Percentiles rank a stretch among this genome's conserved stretches.
Evolutionary conservation across 2,329 filamentous ascomycete species (phyloP).

Genomic region (Epichloe gansuensis): DNA sequence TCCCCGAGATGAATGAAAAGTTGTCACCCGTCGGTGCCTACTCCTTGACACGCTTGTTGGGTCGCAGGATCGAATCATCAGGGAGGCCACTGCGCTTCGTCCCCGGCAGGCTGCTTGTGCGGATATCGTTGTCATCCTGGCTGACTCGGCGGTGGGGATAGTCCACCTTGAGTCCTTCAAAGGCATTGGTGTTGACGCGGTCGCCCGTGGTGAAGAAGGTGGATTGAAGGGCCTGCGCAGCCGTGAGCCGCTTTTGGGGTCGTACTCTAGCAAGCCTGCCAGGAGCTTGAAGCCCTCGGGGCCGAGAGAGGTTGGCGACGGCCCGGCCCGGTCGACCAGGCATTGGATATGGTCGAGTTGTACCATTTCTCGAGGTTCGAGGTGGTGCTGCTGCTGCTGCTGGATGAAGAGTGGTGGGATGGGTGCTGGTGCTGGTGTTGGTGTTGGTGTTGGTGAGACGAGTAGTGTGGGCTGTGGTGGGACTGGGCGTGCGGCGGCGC

Average conservation of each 20-base stretch:
- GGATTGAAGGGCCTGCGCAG: constrained; percentile 78
- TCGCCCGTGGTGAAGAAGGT: constrained; percentile 74
- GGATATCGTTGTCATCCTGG: constrained; percentile 90
- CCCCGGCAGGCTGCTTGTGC: constrained; percentile 77
- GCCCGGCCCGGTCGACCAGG: constrained; percentile 20
- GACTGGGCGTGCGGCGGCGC: constrained; percentile 32
- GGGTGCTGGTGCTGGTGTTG: constrained; percentile 17
- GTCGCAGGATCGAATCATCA: constrained; percentile 61
- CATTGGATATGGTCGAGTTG: constrained; percentile 53
- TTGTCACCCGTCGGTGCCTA: constrained; percentile 8
- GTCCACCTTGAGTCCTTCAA: constrained; percentile 76
- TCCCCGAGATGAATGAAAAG: too few relatives aligned
- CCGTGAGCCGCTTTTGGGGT: constrained; percentile 80
- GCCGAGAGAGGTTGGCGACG: constrained; percentile 48
- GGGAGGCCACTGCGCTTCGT: constrained; percentile 80
- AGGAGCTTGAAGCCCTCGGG: constrained; percentile 73
- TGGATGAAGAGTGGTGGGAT: constrained; percentile 11
- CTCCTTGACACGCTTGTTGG: constrained; percentile 52
- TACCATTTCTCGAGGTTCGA: constrained; percentile 70
- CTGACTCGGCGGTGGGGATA: constrained; percentile 87
- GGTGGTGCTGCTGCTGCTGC: constrained; percentile 7
- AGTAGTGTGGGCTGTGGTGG: constrained; percentile 17
- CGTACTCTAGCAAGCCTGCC: constrained; percentile 76
- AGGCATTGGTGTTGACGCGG: constrained; percentile 70
- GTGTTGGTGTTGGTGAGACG: constrained; percentile 14